Evolutionary conservation across 352 stramenopile species (phyloP).

Genomic region (Pythium graminicola): DNA sequence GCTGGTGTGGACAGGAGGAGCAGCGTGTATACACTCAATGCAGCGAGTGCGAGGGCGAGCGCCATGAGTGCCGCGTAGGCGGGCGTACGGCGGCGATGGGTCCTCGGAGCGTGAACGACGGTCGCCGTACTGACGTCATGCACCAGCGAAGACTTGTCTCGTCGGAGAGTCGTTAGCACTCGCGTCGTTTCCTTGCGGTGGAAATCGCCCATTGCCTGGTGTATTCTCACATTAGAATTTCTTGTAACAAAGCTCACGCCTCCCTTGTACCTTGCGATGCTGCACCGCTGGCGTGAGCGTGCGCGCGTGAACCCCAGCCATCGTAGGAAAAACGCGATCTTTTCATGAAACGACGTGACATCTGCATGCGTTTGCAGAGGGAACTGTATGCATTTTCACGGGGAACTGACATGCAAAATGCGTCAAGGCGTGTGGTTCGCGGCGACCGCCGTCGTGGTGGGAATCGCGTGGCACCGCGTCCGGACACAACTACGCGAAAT

Average conservation of each 20-base stretch:
- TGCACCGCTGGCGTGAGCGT: slow-evolving; percentile 43
- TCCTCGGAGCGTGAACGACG: neutral
- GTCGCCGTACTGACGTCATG: too few species aligned
- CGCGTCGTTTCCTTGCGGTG: slow-evolving; percentile 18
- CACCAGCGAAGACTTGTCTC: too few species aligned
- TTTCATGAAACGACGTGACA: neutral
- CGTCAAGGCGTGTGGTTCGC: slow-evolving; percentile 1
- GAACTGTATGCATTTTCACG: neutral
- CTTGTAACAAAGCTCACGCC: neutral
- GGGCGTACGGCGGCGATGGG: neutral
- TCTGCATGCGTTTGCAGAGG: slow-evolving; percentile 1
- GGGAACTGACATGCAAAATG: slow-evolving; percentile 3
- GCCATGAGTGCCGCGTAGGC: neutral
- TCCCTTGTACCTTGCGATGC: slow-evolving; percentile 53
- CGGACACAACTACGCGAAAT: neutral
- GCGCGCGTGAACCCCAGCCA: slow-evolving; percentile 22
- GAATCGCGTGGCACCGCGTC: neutral
- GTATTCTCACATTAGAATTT: too few species aligned
- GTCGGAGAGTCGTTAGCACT: slow-evolving; percentile 4
- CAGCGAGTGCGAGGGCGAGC: neutral
- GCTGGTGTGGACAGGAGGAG: neutral
- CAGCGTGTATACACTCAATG: slow-evolving; percentile 1
- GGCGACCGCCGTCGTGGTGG: neutral
- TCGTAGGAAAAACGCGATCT: neutral
- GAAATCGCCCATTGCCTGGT: slow-evolving; percentile 19